Evolutionary conservation across 2,329 filamentous ascomycete species (phyloP), one percentile per base, ranked within the genome.

Genomic region (Penicillium psychrosexuale): DNA sequence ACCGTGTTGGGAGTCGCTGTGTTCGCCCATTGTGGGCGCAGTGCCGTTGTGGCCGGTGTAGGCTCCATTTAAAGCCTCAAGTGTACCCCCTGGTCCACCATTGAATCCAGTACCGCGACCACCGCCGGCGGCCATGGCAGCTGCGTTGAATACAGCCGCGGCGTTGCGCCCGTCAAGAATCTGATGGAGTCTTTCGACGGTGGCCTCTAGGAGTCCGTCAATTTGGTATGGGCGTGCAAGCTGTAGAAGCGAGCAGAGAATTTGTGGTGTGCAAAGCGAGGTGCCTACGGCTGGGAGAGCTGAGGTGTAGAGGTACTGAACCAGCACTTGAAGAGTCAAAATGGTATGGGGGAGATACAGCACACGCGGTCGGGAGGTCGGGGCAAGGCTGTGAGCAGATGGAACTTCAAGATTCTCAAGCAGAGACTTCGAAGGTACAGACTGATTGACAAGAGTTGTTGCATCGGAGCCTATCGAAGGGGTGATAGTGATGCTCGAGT

Each of bases 71-170:
- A 68, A 72, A 61, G 59, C 77, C 63, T 72, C 75, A 31, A 74
- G 68, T 4, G 67, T 77, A 24, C 74, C 74, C 44, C 74, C 76
- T 7, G 79, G 75, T 6, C 84, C 79, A 64, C 82, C 85, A 36
- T 81, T 76, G 66, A 84, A 90, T 50, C 88, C 86, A 28, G 93
- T 90, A 45, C 90, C 89, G 45, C 91, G 85, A 0, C 94, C 94
- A 27, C 94, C 92, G 11, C 94, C 94, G 1, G 94, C 94, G 0
- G 92, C 94, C 94, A 97, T 97, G 50, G 94, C 94, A 0, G 93
- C 94, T 0, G 94, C 94, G 62, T 99, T 99, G 79, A 99, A 99
- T 0, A 99, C 92, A 6, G 94, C 94, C 0, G 94, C 94, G 0
- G 94, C 93, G 63, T 97, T 99, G 44, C 93, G 84, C 45, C 90